Evolutionary conservation across 306 rosid species (phyloP), one percentile per base, ranked within the genome.

Genomic region (Sophora flavescens): DNA sequence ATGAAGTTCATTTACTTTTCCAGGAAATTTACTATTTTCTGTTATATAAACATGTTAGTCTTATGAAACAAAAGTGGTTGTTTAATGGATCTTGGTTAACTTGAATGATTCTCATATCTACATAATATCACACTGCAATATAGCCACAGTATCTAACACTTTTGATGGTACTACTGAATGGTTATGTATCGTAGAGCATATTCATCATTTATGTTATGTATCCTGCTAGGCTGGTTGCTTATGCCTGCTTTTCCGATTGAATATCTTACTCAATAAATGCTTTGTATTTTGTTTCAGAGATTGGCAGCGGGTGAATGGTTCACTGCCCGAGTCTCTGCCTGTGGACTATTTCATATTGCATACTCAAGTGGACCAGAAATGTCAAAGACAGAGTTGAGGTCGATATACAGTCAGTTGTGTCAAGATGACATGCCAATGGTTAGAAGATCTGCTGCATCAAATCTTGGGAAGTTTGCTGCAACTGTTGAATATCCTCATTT

Each of bases 401-500:
- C 97, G 39, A 83, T 84, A 33, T 91, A 91, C 83, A 85, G 72
- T 78, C 91, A 88, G 70, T 74, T 89, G 84, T 91, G 96, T 87
- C 96, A 86, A 82, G 97, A 91, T 84, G 97, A 91, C 86, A 89
- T 89, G 97, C 97, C 97, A 8, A 91, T 91, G 95, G 97, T 91
- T 76, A 91, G 97, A 90, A 88, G 97, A 78, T 89, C 97, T 78
- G 97, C 97, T 78, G 95, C 96, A 64, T 83, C 93, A 52, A 91
- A 81, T 76, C 89, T 91, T 42, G 97, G 95, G 72, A 91, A 89
- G 72, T 88, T 85, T 74, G 93, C 97, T 61, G 91, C 93, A 48
- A 87, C 90, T 70, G 91, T 89, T 68, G 97, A 92, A 79, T 85
- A 91, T 66, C 75, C 91, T 74, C 71, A 92, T 88, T 82, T 92